Conservation (phyloP, 306 rosid genomes). For the Inga laurina region DNA sequence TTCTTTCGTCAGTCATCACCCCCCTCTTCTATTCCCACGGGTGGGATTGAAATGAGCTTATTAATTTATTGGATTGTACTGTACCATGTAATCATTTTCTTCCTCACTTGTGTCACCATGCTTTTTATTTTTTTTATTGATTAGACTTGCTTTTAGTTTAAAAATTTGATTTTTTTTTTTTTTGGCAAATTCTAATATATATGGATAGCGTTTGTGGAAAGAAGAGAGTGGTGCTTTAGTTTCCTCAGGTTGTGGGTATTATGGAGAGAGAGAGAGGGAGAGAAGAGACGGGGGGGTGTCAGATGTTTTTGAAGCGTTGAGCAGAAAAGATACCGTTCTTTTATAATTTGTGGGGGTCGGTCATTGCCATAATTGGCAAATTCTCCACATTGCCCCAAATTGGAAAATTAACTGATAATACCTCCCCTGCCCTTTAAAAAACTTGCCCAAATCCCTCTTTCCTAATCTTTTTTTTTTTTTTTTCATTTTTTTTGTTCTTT, state of each 20-base stretch:
- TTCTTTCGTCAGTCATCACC: not conserved
- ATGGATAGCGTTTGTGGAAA: not conserved
- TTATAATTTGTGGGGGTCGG: conserved; percentile 44
- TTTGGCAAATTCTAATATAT: too few relatives aligned
- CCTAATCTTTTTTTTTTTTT: not conserved
- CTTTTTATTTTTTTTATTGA: not conserved
- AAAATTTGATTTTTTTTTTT: not conserved
- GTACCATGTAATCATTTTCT: not conserved
- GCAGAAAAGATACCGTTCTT: conserved; percentile 34
- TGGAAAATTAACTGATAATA: conserved; percentile 40
- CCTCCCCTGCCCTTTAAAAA: conserved; percentile 20
- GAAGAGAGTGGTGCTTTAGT: not conserved
- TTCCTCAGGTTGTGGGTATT: not conserved
- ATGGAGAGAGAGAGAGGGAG: not conserved
- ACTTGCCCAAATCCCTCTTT: not conserved
- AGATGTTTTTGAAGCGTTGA: conserved; percentile 45
- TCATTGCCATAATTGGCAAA: conserved; percentile 56
- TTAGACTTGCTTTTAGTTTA: not conserved
- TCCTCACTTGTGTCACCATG: not conserved
- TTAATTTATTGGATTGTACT: not conserved
- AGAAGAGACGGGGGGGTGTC: conserved; percentile 41
- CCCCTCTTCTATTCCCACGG: not conserved
- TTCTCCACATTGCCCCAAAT: conserved; percentile 40
- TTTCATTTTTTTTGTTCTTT: not conserved
- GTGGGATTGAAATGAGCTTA: not conserved